Percentiles rank a stretch among this genome's conserved stretches.
Conservation (phyloP, 1,139 yeast genomes). For the Pichia norvegensis region DNA sequence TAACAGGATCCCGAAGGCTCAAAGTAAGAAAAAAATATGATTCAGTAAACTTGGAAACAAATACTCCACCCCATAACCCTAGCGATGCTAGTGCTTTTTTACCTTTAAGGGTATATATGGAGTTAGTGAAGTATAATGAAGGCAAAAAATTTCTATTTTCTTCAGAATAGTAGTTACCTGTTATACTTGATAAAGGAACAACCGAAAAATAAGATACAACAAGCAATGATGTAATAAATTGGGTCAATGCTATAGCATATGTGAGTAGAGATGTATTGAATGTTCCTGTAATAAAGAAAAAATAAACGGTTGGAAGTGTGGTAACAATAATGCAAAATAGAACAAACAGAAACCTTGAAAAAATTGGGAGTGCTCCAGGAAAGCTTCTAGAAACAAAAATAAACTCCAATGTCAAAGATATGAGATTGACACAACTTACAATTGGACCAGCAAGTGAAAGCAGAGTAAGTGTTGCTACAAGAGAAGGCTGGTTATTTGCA, state of each 20-base stretch:
- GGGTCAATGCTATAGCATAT: slow-evolving; percentile 34
- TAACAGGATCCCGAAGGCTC: slow-evolving; percentile 41
- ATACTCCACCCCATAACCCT: slow-evolving; percentile 42
- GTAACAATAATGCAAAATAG: slow-evolving; percentile 21
- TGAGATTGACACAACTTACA: slow-evolving; percentile 37
- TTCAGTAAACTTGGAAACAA: slow-evolving; percentile 40
- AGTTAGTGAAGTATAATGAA: slow-evolving; percentile 32
- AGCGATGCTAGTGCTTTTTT: slow-evolving; percentile 36
- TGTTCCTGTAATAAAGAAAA: slow-evolving; percentile 30
- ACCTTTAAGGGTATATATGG: slow-evolving; percentile 34
- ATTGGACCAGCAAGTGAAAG: slow-evolving; percentile 47
- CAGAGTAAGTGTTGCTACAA: slow-evolving; percentile 38
- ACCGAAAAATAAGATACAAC: slow-evolving; percentile 39
- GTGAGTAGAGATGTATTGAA: slow-evolving; percentile 29
- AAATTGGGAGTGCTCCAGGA: slow-evolving; percentile 44
- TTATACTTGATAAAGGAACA: slow-evolving; percentile 40
- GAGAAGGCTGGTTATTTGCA: slow-evolving; percentile 43
- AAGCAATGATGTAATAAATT: slow-evolving; percentile 38
- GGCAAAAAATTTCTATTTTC: slow-evolving; percentile 31
- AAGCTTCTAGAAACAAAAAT: slow-evolving; percentile 47
- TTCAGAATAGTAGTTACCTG: slow-evolving; percentile 27
- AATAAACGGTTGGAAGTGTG: slow-evolving; percentile 37
- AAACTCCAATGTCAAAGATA: slow-evolving; percentile 38
- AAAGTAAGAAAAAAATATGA: slow-evolving; percentile 45
- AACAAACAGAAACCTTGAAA: slow-evolving; percentile 32